These are phyloP conservation scores for Neurospora tetrasperma DNA, from an alignment of 495 filamentous ascomycete species.

Conservation along the genomic window DNA sequence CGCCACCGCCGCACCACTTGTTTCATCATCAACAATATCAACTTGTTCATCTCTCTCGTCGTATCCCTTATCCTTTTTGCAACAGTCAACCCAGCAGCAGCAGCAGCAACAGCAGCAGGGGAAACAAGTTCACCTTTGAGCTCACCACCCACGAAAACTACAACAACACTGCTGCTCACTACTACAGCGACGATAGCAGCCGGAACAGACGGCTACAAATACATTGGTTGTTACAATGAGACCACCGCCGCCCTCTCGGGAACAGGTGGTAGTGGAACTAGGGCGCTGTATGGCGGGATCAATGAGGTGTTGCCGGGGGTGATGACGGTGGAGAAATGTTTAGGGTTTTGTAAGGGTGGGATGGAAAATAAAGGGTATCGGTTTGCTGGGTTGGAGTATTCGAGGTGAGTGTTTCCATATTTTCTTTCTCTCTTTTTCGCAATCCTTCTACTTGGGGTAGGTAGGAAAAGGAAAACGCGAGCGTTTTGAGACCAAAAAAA, in stretches of 20 bases:
- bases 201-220: constrained; percentile 17
- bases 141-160: constrained; percentile 5
- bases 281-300: constrained; percentile 27
- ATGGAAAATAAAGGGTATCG: constrained; percentile 11
- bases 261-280: constrained; percentile 9
- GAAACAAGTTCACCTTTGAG: not conserved
- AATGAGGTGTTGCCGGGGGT: constrained; percentile 15
- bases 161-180: not conserved
- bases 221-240: constrained; percentile 43
- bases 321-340: constrained; percentile 36
- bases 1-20: too few relatives aligned
- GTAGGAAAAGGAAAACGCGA: too few relatives aligned
- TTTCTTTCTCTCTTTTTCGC: too few relatives aligned
- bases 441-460: too few relatives aligned
- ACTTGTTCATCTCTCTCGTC: too few relatives aligned
- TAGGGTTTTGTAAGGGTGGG: constrained; percentile 27
- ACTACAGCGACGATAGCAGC: constrained; percentile 41
- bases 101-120: too few relatives aligned
- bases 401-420: constrained; percentile 25
- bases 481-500: too few relatives aligned
- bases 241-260: constrained; percentile 22
- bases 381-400: constrained; percentile 39
- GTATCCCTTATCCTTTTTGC: too few relatives aligned
- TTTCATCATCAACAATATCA: too few relatives aligned
- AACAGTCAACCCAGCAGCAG: too few relatives aligned